These are phyloP conservation scores for Bolboschoenus planiculmis DNA, from an alignment of 176 grass and related monocot genomes.

Conservation along the genomic window DNA sequence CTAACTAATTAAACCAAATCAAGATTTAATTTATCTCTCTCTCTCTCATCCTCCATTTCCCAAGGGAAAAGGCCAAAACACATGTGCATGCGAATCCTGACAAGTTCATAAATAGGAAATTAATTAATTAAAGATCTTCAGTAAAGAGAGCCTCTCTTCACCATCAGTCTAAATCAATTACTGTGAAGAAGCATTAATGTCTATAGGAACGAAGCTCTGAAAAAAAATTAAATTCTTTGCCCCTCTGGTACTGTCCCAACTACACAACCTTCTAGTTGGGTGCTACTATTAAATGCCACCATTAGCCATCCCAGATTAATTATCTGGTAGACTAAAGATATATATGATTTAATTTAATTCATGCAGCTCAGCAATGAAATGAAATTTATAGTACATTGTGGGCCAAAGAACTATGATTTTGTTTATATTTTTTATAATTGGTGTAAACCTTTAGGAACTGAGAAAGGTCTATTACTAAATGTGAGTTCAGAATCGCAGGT, in stretches of 20 bases:
- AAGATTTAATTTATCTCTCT: neutral
- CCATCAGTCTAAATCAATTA: neutral
- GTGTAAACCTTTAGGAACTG: neutral
- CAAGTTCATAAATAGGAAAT: constrained; percentile 3
- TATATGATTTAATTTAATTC: constrained; percentile 1
- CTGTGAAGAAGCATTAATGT: neutral
- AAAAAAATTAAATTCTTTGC: neutral
- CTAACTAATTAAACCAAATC: neutral
- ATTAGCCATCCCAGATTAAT: constrained; percentile 8
- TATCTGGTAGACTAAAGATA: neutral
- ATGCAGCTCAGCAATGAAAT: constrained; percentile 6
- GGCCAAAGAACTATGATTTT: neutral
- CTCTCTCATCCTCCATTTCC: neutral
- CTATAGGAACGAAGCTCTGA: neutral
- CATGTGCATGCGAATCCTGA: constrained; percentile 20
- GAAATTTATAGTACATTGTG: neutral
- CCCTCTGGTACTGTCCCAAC: constrained; percentile 2
- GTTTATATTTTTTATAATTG: neutral
- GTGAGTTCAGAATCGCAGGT: no score
- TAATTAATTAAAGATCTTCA: constrained; percentile 14
- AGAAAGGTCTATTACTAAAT: neutral
- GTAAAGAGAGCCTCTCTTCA: neutral
- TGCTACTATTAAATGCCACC: constrained; percentile 16
- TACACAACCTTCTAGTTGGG: constrained; percentile 9
- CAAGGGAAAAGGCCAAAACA: neutral